Evolutionary conservation across 202 grass and related monocot genomes (phyloP).

Genomic region (Eragrostis tef): DNA sequence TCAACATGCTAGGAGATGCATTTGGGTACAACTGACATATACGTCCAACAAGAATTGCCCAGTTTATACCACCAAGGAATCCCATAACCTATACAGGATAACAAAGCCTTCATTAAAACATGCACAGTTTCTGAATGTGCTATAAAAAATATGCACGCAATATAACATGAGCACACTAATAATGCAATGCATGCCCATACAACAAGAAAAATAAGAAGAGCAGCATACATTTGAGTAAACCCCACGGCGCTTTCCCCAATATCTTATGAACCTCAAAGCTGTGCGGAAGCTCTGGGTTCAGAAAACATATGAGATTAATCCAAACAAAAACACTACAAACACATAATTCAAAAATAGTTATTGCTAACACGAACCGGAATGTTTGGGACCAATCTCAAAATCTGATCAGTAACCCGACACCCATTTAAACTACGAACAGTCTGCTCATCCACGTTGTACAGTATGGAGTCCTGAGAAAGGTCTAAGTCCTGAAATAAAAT

Average conservation of each 20-base stretch:
- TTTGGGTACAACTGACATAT: constrained; percentile 98
- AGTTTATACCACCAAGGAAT: constrained; percentile 99
- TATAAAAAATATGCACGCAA: neutral
- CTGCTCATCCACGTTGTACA: constrained; percentile 87
- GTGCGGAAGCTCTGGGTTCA: constrained; percentile 83
- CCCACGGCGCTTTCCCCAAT: constrained; percentile 86
- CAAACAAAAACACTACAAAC: neutral
- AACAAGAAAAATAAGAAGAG: constrained; percentile 17
- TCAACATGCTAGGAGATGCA: constrained; percentile 83
- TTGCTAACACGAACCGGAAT: constrained; percentile 60
- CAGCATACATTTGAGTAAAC: constrained; percentile 93
- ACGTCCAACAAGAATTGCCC: constrained; percentile 94
- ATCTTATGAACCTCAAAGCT: constrained; percentile 91
- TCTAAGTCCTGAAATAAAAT: constrained; percentile 74
- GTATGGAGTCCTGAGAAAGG: constrained; percentile 85
- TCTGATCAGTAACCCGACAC: constrained; percentile 91
- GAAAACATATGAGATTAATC: constrained; percentile 39
- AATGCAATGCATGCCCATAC: constrained; percentile 17
- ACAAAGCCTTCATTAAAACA: constrained; percentile 43
- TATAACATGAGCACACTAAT: constrained; percentile 26
- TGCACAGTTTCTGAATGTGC: constrained; percentile 9
- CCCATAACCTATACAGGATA: constrained; percentile 53
- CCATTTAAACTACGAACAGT: constrained; percentile 93
- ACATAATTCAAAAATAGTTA: constrained; percentile 32
- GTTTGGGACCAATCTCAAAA: constrained; percentile 81